Conservation (phyloP, 2,329 filamentous ascomycete genomes). For the Elsinoe arachidis region DNA sequence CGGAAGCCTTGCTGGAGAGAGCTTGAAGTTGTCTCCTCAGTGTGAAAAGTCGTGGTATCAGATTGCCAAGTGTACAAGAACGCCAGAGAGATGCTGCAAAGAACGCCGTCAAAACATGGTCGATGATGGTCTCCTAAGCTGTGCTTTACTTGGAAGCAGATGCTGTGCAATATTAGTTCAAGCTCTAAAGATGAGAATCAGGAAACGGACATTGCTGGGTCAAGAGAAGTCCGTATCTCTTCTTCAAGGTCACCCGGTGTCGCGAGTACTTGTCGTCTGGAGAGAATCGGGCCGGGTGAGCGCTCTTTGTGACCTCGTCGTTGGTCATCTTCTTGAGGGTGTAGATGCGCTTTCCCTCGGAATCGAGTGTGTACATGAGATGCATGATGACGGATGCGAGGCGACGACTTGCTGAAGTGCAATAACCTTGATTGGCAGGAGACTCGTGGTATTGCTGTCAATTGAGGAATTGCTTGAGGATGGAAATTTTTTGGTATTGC, state of each 20-base stretch:
- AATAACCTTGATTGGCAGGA: background rate
- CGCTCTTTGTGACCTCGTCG: constrained; percentile 86
- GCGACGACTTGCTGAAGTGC: background rate
- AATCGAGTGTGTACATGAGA: constrained; percentile 80
- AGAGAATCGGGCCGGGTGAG: constrained; percentile 91
- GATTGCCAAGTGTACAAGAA: background rate
- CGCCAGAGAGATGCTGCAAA: background rate
- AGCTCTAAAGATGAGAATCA: too few relatives aligned
- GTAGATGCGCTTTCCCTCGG: constrained; percentile 79
- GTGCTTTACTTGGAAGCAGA: background rate
- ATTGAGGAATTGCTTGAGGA: background rate
- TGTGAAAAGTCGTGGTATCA: background rate
- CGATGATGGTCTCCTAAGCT: background rate
- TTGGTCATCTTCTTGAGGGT: constrained; percentile 82
- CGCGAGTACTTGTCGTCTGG: constrained; percentile 98
- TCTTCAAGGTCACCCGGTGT: constrained; percentile 91
- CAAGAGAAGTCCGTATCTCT: constrained; percentile 78
- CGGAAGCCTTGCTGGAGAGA: background rate
- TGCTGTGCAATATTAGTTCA: background rate
- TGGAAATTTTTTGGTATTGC: background rate
- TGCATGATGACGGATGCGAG: constrained; percentile 44
- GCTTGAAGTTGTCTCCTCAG: too few relatives aligned
- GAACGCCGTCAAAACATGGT: background rate
- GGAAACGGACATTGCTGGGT: constrained; percentile 51
- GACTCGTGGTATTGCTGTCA: background rate